Evolutionary conservation across 768 basidiomycete genomes (phyloP).

Genomic region (Porpolomopsis calyptriformis): DNA sequence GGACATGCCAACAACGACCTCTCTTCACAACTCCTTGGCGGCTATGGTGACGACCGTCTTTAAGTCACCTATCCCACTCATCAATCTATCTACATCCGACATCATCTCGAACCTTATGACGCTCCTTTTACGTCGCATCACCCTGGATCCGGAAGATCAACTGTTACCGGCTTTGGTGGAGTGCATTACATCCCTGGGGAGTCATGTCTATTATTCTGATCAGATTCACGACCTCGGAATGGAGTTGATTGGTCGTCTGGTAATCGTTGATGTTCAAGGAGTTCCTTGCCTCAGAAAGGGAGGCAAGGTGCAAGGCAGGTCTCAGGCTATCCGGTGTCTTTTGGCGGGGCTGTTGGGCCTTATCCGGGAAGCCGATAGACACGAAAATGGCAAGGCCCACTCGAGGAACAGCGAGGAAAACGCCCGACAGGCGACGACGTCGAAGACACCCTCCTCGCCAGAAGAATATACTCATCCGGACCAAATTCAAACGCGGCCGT

Average conservation of each 20-base stretch:
- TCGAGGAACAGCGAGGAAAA: constrained; percentile 6
- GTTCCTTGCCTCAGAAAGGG: constrained; percentile 29
- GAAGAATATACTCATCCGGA: constrained; percentile 19
- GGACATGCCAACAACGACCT: constrained; percentile 36
- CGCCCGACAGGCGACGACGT: constrained; percentile 10
- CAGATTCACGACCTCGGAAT: constrained; percentile 87
- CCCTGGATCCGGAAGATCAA: constrained; percentile 49
- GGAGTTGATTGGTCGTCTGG: constrained; percentile 37
- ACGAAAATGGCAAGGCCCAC: constrained; percentile 21
- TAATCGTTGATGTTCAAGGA: constrained; percentile 59
- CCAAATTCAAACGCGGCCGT: constrained; percentile 22
- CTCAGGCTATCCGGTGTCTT: constrained; percentile 60
- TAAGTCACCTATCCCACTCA: constrained; percentile 68
- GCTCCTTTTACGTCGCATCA: constrained; percentile 60
- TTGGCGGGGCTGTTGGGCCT: constrained; percentile 62
- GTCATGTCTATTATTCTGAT: constrained; percentile 91
- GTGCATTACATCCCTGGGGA: constrained; percentile 74
- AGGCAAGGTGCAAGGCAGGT: constrained; percentile 29
- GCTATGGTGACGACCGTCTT: constrained; percentile 79
- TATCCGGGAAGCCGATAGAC: constrained; percentile 49
- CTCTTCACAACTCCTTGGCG: constrained; percentile 51
- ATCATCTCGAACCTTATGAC: constrained; percentile 70
- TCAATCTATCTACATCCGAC: constrained; percentile 87
- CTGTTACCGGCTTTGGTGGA: constrained; percentile 60
- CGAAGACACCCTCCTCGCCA: constrained; percentile 16